Percentiles rank a stretch among this genome's conserved stretches.
Conservation (phyloP, 768 basidiomycete genomes). For the Rhizopogon sp. region DNA sequence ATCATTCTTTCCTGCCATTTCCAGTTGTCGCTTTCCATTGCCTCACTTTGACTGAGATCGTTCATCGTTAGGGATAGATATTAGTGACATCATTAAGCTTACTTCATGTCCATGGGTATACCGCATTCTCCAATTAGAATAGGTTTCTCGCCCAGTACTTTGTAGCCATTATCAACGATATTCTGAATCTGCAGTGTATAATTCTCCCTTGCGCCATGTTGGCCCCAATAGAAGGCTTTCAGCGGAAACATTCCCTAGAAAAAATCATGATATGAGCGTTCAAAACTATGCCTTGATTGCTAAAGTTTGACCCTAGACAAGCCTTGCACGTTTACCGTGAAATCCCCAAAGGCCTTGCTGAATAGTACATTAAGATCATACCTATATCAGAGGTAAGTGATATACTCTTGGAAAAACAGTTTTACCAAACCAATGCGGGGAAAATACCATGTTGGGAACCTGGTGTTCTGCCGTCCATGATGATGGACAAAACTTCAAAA, state of each 20-base stretch:
- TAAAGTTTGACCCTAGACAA: slow-evolving; percentile 63
- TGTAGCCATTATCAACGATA: slow-evolving; percentile 65
- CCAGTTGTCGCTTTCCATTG: slow-evolving; percentile 71
- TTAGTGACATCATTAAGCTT: slow-evolving; percentile 15
- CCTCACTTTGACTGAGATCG: slow-evolving; percentile 53
- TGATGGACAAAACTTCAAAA: slow-evolving; percentile 65
- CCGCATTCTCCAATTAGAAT: slow-evolving; percentile 91
- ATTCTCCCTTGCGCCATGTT: slow-evolving; percentile 74
- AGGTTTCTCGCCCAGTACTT: slow-evolving; percentile 74
- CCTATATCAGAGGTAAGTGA: slow-evolving; percentile 35
- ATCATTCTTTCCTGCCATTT: slow-evolving; percentile 87
- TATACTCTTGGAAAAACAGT: neutral
- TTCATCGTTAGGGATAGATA: neutral
- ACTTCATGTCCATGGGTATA: slow-evolving; percentile 98
- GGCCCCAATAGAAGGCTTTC: slow-evolving; percentile 85
- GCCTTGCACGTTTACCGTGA: slow-evolving; percentile 92
- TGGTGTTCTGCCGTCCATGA: slow-evolving; percentile 68
- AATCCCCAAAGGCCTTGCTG: slow-evolving; percentile 74
- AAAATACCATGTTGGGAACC: slow-evolving; percentile 59
- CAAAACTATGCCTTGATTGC: neutral
- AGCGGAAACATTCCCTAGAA: slow-evolving; percentile 79
- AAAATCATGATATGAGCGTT: slow-evolving; percentile 6
- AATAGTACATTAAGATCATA: slow-evolving; percentile 93
- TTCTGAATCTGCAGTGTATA: slow-evolving; percentile 78
- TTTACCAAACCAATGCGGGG: slow-evolving; percentile 64